These are phyloP conservation scores for Saccharomycopsis amapae DNA, from an alignment of 805 yeast genomes.

Conservation along the genomic window DNA sequence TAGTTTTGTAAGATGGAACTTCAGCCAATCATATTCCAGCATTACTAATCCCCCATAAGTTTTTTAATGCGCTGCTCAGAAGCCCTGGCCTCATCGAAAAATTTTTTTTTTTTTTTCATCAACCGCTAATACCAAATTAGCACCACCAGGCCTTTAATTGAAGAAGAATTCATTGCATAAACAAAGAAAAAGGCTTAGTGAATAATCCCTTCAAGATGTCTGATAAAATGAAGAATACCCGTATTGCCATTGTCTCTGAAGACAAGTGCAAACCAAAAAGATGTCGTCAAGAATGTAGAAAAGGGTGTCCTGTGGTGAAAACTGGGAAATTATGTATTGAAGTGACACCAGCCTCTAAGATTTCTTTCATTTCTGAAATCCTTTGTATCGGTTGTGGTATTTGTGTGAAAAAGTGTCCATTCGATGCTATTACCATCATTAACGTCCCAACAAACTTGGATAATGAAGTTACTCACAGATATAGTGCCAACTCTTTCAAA, in stretches of 20 bases:
- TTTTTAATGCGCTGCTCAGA: too few species aligned
- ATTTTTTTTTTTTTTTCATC: background rate
- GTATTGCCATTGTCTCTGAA: conserved; percentile 92
- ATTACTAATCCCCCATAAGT: too few species aligned
- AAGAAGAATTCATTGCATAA: background rate
- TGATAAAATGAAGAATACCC: conserved; percentile 39
- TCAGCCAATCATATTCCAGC: too few species aligned
- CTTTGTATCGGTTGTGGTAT: conserved; percentile 99
- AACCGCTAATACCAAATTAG: background rate
- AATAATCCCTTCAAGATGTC: conserved; percentile 12
- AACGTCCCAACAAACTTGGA: conserved; percentile 95
- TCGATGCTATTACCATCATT: conserved; percentile 93
- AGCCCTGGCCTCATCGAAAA: background rate
- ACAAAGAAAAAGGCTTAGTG: background rate
- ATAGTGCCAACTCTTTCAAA: conserved; percentile 96
- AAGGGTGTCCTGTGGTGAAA: conserved; percentile 95
- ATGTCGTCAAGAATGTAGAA: conserved; percentile 97
- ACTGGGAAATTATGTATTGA: conserved; percentile 98
- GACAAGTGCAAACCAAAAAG: conserved; percentile 98
- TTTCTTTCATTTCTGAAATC: conserved; percentile 90
- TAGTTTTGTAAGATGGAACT: too few species aligned
- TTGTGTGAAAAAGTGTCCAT: conserved; percentile 97
- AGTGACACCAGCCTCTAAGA: conserved; percentile 82
- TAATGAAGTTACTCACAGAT: conserved; percentile 88
- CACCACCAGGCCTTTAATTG: background rate